Evolutionary conservation across 257 asterid genomes (phyloP), one percentile per base, ranked within the genome.

Genomic region (Schizonepeta tenuifolia): DNA sequence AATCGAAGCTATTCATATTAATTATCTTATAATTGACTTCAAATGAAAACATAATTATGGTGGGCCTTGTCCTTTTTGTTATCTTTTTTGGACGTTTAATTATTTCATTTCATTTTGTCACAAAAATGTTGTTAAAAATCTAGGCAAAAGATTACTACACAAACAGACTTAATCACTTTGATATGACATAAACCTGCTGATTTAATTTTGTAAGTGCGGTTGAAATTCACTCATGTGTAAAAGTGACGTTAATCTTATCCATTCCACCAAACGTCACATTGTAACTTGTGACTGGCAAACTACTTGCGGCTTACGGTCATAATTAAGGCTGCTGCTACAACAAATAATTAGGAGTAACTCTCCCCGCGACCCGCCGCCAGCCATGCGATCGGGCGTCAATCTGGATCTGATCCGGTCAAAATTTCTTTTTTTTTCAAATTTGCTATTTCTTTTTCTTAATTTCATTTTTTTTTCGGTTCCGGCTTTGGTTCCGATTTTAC

Each of bases 171-270:
- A 31, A 59, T 13, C 14, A 43, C 22, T 0, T 17, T 50, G 65
- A 63, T 24, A 28, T 24, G 67, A 74, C 67, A 6, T 65, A 17
- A 63, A 24, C 15, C 60, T 44, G 44, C 60, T 44, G 44, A 53
- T 38, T 21, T 60, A 43, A 10, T 9, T 47, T 44, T 3, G 38
- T 13, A 51, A 35, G 9, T 63, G 71, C 63, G 71, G 71, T 53
- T 50, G 65, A 14, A 63, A 72, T 49, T 63, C 46, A 33, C 8
- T 21, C 33, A 3, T 12, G 2, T 58, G 0, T 11, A 57, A 67
- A 67, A 31, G 50, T 51, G 68, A 72, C 75, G 0, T 36, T 51
- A 72, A 67, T 67, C 82, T 67, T 78, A 78, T 78, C 82, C 28
- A 20, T 21, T 51, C 49, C 35, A 43, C 72, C 75, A 17, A 73